These are phyloP conservation scores for Cladosporium sp. DNA, from an alignment of 2,329 filamentous ascomycete species.

Conservation along the genomic window DNA sequence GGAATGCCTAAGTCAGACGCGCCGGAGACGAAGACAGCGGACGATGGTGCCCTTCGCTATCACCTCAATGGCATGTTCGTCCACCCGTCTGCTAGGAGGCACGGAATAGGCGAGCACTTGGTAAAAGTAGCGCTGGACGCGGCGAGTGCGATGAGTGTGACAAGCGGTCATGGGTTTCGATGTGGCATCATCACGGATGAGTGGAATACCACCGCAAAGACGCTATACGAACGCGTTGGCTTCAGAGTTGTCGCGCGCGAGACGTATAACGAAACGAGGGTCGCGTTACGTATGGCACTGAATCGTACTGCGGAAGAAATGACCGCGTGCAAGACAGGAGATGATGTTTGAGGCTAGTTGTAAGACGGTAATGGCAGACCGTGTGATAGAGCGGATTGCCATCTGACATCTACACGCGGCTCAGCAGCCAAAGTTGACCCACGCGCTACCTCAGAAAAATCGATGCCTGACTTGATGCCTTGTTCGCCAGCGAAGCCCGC, in stretches of 20 bases:
- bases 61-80: conserved; percentile 31
- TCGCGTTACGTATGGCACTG: conserved; percentile 23
- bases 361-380: not conserved
- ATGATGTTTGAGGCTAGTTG: too few relatives aligned
- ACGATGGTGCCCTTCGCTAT: conserved; percentile 15
- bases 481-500: not conserved
- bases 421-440: not conserved
- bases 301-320: not conserved
- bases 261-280: conserved; percentile 19
- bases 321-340: not conserved
- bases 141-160: conserved; percentile 11
- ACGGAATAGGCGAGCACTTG: conserved; percentile 28
- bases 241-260: conserved; percentile 24
- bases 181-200: conserved; percentile 24
- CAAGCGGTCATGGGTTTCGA: not conserved
- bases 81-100: conserved; percentile 20
- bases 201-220: conserved; percentile 24
- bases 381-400: not conserved
- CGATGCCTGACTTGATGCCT: not conserved
- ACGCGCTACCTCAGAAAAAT: not conserved
- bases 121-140: conserved; percentile 24
- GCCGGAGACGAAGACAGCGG: not conserved
- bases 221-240: conserved; percentile 26
- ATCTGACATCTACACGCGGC: not conserved
- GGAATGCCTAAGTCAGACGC: not conserved